These are phyloP conservation scores for Oryza meyeriana DNA, from an alignment of 176 grass and related monocot genomes.

Conservation along the genomic window DNA sequence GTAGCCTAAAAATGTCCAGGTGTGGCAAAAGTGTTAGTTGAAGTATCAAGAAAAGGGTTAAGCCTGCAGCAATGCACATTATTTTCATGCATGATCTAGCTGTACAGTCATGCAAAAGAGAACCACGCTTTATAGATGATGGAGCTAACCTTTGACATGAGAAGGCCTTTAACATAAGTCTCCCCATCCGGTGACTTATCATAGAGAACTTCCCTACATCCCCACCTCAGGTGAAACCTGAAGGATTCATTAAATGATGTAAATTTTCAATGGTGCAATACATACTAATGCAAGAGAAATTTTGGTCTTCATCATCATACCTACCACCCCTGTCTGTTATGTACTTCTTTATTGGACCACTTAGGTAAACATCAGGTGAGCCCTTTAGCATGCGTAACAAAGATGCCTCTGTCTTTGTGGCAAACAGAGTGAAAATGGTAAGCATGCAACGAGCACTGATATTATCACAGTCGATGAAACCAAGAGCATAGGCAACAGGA, in stretches of 20 bases:
- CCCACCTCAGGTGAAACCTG: constrained; percentile 98
- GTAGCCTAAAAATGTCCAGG: constrained; percentile 63
- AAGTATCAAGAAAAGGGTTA: constrained; percentile 17
- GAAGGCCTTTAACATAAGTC: constrained; percentile 80
- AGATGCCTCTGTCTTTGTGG: constrained; percentile 96
- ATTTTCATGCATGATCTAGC: background rate
- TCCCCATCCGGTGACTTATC: constrained; percentile 64
- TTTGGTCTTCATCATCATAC: constrained; percentile 47
- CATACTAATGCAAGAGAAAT: constrained; percentile 13
- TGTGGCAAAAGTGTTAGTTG: constrained; percentile 13
- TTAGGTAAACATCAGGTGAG: constrained; percentile 96
- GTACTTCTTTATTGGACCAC: constrained; percentile 92
- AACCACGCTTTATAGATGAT: background rate
- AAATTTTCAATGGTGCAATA: constrained; percentile 16
- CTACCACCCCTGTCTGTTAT: constrained; percentile 94
- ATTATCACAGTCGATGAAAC: constrained; percentile 99
- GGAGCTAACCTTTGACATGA: constrained; percentile 62
- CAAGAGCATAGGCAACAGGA: constrained; percentile 97
- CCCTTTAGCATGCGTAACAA: constrained; percentile 98
- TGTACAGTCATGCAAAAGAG: constrained; percentile 7
- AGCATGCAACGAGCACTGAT: constrained; percentile 99
- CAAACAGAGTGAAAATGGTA: constrained; percentile 96
- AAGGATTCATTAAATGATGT: constrained; percentile 12
- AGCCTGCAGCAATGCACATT: background rate
- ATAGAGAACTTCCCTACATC: constrained; percentile 90